These are phyloP conservation scores for Myxozyma vanderwaltii DNA, from an alignment of 805 yeast species.

Conservation along the genomic window DNA sequence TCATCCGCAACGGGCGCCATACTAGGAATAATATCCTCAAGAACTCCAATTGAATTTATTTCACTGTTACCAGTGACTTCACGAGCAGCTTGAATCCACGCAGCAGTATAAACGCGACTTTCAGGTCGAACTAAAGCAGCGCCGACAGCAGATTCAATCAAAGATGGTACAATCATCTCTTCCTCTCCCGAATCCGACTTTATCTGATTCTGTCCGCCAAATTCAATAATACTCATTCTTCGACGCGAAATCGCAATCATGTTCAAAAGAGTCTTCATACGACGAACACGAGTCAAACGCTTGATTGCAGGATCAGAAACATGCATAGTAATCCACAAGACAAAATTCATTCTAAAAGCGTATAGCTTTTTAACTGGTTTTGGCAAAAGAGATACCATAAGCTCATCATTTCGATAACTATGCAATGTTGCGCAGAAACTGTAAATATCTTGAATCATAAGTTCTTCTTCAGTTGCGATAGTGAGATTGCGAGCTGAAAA, in stretches of 20 bases:
- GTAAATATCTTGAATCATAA: conserved; percentile 69
- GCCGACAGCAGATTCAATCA: conserved; percentile 75
- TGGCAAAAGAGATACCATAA: conserved; percentile 59
- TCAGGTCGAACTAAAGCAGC: conserved; percentile 80
- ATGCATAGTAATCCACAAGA: conserved; percentile 63
- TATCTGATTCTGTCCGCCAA: conserved; percentile 2
- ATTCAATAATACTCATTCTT: conserved; percentile 61
- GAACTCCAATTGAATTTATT: conserved; percentile 34
- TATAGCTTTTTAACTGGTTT: conserved; percentile 65
- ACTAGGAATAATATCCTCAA: conserved; percentile 28
- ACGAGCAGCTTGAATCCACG: conserved; percentile 67
- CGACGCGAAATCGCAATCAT: conserved; percentile 65
- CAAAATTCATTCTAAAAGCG: conserved; percentile 66
- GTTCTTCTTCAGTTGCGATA: conserved; percentile 51
- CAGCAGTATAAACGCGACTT: conserved; percentile 63
- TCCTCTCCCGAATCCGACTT: conserved; percentile 11
- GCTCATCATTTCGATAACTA: conserved; percentile 49
- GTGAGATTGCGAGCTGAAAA: conserved; percentile 56
- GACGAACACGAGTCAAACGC: conserved; percentile 59
- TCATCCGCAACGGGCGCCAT: conserved; percentile 6
- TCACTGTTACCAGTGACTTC: conserved; percentile 33
- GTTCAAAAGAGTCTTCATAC: conserved; percentile 69
- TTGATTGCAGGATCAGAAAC: conserved; percentile 63
- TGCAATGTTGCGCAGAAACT: conserved; percentile 65
- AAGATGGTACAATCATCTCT: conserved; percentile 62